phyloP scores from a whole-genome alignment of 2,329 filamentous ascomycete species.

The Cladorrhinum sp. region DNA sequence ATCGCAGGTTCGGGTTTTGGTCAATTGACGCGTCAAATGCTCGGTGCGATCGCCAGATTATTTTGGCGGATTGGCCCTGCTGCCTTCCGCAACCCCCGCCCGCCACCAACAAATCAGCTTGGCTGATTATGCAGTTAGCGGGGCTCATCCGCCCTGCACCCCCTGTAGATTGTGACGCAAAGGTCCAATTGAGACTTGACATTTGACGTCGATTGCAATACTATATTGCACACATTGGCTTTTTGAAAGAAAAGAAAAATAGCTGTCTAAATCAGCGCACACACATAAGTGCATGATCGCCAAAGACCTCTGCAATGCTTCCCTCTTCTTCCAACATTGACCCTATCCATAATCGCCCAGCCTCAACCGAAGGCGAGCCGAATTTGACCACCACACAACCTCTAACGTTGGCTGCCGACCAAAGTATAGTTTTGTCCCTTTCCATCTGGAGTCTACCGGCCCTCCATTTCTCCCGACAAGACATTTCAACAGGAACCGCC shows the following conservation, averaged over 20 bases:
- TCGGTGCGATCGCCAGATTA: constrained; percentile 25
- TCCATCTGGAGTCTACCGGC: constrained; percentile 56
- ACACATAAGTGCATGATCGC: constrained; percentile 77
- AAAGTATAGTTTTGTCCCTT: constrained; percentile 60
- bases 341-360: constrained; percentile 74
- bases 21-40: constrained; percentile 29
- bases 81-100: neutral
- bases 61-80: constrained; percentile 26
- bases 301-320: constrained; percentile 68
- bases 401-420: constrained; percentile 77
- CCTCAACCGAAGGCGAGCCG: constrained; percentile 76
- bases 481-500: constrained; percentile 31
- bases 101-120: constrained; percentile 1
- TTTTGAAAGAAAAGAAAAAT: too few relatives aligned
- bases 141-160: neutral
- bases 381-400: constrained; percentile 92
- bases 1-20: constrained; percentile 13
- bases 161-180: neutral
- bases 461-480: constrained; percentile 52
- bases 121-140: constrained; percentile 4
- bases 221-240: too few relatives aligned
- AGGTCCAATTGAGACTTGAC: neutral
- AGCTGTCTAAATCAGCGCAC: neutral
- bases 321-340: constrained; percentile 72
- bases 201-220: too few relatives aligned